Evolutionary conservation across 768 basidiomycete species (phyloP).

Genomic region (Suillus subalutaceus): DNA sequence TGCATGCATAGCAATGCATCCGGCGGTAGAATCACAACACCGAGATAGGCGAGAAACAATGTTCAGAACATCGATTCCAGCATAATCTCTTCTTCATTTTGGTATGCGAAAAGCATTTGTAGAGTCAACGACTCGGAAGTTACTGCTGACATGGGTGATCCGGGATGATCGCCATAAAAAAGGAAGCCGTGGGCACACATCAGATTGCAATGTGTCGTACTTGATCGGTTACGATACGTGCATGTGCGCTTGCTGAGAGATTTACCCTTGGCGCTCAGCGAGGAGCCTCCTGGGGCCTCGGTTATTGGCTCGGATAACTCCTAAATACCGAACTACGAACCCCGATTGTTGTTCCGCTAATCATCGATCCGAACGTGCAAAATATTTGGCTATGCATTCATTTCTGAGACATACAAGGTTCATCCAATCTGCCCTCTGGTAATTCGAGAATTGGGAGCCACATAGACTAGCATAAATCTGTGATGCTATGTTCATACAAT

Average conservation of each 20-base stretch:
- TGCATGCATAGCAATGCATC: too few relatives aligned
- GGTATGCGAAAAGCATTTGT: background rate
- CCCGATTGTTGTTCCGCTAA: too few relatives aligned
- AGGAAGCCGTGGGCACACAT: too few relatives aligned
- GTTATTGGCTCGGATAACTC: too few relatives aligned
- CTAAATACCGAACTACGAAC: too few relatives aligned
- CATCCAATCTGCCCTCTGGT: background rate
- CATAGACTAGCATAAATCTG: background rate
- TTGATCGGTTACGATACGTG: too few relatives aligned
- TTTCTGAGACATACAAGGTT: background rate
- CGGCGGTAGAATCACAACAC: background rate
- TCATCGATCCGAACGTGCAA: too few relatives aligned
- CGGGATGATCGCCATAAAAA: background rate
- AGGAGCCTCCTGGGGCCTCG: too few relatives aligned
- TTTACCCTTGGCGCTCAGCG: too few relatives aligned
- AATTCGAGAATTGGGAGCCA: background rate
- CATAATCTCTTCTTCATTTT: background rate
- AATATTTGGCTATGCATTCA: too few relatives aligned
- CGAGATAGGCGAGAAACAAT: background rate
- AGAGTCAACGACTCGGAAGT: background rate
- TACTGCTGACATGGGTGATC: background rate
- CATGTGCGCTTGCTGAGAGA: too few relatives aligned
- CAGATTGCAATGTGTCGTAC: too few relatives aligned
- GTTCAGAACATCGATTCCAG: background rate
- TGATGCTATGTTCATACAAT: background rate